A percentile compares a stretch with the other conserved stretches of the same genome.
phyloP scores from a whole-genome alignment of 208 protist genomes.

The Leishmania lainsoni region DNA sequence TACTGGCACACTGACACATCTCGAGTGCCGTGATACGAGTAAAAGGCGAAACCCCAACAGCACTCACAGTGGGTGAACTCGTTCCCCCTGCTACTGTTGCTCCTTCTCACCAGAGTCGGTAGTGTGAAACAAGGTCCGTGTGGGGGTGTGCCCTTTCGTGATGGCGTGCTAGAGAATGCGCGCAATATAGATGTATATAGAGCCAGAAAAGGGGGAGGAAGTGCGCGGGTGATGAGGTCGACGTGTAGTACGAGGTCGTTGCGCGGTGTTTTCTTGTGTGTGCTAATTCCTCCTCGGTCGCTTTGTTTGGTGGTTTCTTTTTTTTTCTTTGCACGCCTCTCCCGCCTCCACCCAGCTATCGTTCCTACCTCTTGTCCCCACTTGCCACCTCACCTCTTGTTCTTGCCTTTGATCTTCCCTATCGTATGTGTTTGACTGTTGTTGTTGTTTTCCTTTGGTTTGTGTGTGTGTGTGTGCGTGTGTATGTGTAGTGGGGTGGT shows the following conservation, averaged over 20 bases:
- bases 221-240: not conserved
- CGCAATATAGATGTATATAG: constrained; percentile 5
- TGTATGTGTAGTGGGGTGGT: not conserved
- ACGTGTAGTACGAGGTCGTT: not conserved
- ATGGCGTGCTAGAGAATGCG: not conserved
- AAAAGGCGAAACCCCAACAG: too few species aligned
- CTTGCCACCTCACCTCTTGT: not conserved
- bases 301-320: not conserved
- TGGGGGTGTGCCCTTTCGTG: not conserved
- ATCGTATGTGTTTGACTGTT: not conserved
- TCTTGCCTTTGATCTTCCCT: not conserved
- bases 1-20: not conserved
- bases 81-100: not conserved
- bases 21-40: not conserved
- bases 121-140: not conserved
- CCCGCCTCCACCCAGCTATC: not conserved
- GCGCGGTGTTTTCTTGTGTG: not conserved
- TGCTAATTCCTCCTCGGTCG: too few species aligned
- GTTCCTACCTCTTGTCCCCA: not conserved
- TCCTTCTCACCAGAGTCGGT: not conserved
- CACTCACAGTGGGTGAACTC: not conserved
- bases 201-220: not conserved
- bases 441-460: not conserved
- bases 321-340: not conserved
- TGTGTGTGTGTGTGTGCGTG: not conserved